A percentile compares a stretch with the other conserved stretches of the same genome.
These are phyloP conservation scores for Tulasnella calospora DNA, from an alignment of 768 basidiomycete genomes.

Conservation along the genomic window DNA sequence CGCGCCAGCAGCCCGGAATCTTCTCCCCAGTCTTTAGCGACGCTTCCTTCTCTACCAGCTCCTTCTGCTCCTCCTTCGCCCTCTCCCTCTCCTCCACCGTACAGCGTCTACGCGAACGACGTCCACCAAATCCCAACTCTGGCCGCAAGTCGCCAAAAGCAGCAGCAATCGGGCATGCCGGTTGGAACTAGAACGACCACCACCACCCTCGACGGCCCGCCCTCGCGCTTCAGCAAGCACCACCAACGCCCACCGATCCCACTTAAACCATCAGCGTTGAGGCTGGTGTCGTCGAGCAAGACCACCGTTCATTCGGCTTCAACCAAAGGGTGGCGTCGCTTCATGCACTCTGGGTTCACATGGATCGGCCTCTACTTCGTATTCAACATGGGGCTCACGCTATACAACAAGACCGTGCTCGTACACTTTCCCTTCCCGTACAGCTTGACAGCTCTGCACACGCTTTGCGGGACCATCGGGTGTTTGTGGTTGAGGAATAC, in stretches of 20 bases:
- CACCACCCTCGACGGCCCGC: background rate
- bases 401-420: constrained; percentile 93
- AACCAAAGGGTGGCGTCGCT: background rate
- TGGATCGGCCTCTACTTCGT: constrained; percentile 83
- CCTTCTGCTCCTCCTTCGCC: background rate
- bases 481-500: constrained; percentile 57
- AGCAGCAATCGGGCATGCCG: background rate
- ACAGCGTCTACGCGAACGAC: background rate
- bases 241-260: background rate
- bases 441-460: constrained; percentile 87
- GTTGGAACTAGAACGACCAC: too few species aligned
- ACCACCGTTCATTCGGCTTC: background rate
- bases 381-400: constrained; percentile 86
- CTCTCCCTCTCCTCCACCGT: constrained; percentile 4
- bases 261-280: background rate
- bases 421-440: constrained; percentile 94
- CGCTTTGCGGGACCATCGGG: constrained; percentile 82
- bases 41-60: background rate
- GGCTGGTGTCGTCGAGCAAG: background rate
- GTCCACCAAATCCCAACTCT: background rate
- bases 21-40: too few species aligned
- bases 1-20: background rate
- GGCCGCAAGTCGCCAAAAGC: background rate
- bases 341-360: background rate
- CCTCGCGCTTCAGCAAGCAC: background rate